These are phyloP conservation scores for Neurospora sp. DNA, from an alignment of 2,329 filamentous ascomycete species.

Conservation along the genomic window DNA sequence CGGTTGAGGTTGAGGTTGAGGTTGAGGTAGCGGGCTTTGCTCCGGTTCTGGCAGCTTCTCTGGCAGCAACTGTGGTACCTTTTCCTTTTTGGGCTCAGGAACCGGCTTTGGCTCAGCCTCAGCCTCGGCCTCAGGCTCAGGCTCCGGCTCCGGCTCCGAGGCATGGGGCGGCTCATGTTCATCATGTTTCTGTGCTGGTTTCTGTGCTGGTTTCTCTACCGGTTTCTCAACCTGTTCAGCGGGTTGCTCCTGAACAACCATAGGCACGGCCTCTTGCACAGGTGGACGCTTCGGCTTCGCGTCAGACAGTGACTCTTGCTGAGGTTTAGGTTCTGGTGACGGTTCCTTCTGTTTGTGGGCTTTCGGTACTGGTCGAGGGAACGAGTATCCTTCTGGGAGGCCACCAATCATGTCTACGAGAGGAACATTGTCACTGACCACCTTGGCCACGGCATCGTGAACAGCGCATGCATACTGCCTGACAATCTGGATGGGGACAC, in stretches of 20 bases:
- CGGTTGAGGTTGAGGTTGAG: not conserved
- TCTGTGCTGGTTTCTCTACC: not conserved
- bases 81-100: not conserved
- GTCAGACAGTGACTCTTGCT: not conserved
- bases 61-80: not conserved
- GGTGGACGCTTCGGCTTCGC: not conserved
- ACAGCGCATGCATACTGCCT: slow-evolving; percentile 37
- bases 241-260: not conserved
- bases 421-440: slow-evolving; percentile 35
- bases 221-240: not conserved
- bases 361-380: slow-evolving; percentile 14
- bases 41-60: not conserved
- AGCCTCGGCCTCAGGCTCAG: not conserved
- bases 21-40: not conserved
- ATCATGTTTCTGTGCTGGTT: not conserved
- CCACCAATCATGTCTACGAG: slow-evolving; percentile 34
- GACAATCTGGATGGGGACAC: slow-evolving; percentile 32
- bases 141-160: not conserved
- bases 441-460: slow-evolving; percentile 37
- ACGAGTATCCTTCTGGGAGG: slow-evolving; percentile 25
- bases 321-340: slow-evolving; percentile 3
- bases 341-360: not conserved
- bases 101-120: slow-evolving; percentile 7
- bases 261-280: not conserved
- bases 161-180: not conserved